Evolutionary conservation across 306 rosid species (phyloP).

Genomic region (Dryas alaskensis): DNA sequence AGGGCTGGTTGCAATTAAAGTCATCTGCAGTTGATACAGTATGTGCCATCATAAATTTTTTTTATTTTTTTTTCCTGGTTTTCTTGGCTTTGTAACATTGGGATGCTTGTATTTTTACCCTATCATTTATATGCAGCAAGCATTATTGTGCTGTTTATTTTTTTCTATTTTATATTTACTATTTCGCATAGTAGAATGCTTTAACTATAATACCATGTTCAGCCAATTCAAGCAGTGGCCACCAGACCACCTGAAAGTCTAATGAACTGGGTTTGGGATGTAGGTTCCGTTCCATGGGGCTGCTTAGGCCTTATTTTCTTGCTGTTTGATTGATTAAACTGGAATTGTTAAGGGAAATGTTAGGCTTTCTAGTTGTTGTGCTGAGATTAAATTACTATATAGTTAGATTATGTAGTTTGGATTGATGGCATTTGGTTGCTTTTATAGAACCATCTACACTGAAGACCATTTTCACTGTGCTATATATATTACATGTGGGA

Average conservation of each 20-base stretch:
- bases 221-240: not conserved
- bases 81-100: not conserved
- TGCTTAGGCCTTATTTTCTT: not conserved
- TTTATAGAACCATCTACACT: not conserved
- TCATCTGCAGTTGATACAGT: constrained; percentile 49
- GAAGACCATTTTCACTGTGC: not conserved
- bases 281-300: not conserved
- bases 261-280: not conserved
- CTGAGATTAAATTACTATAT: not conserved
- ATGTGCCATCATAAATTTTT: constrained; percentile 13
- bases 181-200: not conserved
- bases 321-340: constrained; percentile 3
- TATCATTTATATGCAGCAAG: not conserved
- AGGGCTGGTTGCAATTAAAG: constrained; percentile 27
- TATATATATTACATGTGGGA: not conserved
- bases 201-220: not conserved
- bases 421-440: not conserved
- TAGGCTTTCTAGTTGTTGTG: not conserved
- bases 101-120: not conserved
- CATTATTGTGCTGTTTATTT: not conserved
- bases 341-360: not conserved
- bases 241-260: not conserved
- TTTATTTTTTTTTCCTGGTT: not conserved
- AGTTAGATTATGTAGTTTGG: not conserved
- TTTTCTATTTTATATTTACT: not conserved